Evolutionary conservation across 2,329 filamentous ascomycete species (phyloP), one percentile per base, ranked within the genome.

Genomic region (Venturiaceae sp.): DNA sequence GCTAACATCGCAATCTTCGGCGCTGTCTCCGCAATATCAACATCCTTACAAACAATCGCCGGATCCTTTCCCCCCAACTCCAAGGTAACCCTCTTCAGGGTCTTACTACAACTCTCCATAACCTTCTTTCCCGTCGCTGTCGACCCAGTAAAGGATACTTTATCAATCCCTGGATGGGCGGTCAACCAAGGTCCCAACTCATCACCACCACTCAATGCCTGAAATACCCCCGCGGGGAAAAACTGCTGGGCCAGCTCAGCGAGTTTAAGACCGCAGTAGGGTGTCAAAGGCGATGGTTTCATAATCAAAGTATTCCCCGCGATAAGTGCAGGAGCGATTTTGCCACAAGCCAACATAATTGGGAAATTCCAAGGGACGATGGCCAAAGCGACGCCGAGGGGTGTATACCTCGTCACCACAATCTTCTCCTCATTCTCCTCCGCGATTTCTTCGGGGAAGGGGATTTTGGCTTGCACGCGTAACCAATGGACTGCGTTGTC

Each of bases 61-160:
- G 80, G 77, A 62, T 82, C 77, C 62, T 83, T 84, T 23, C 81
- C 81, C 2, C 80, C 81, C 28, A 77, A 64, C 53, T 77, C 80
- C 8, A 83, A 72, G 0, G 80, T 80, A 1, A 82, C 71, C 33
- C 76, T 73, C 67, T 83, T 83, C 52, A 83, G 66, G 0, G 79
- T 80, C 63, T 72, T 73, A 8, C 77, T 74, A 60, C 76, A 78
- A 61, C 72, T 75, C 34, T 71, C 74, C 73, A 80, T 77, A 41
- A 82, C 75, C 50, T 70, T 72, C 62, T 77, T 76, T 62, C 80
- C 67, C 0, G 80, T 82, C 3, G 72, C 67, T 5, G 72, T 79
- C 1, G 80, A 82, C 2, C 82, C 81, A 0, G 81, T 84, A 65
- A 84, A 84, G 60, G 72, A 78, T 65, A 84, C 79, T 69, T 83